Base-by-base conservation (phyloP, 2,329 filamentous ascomycete genomes). In the Ophiosphaerella korrae region DNA sequence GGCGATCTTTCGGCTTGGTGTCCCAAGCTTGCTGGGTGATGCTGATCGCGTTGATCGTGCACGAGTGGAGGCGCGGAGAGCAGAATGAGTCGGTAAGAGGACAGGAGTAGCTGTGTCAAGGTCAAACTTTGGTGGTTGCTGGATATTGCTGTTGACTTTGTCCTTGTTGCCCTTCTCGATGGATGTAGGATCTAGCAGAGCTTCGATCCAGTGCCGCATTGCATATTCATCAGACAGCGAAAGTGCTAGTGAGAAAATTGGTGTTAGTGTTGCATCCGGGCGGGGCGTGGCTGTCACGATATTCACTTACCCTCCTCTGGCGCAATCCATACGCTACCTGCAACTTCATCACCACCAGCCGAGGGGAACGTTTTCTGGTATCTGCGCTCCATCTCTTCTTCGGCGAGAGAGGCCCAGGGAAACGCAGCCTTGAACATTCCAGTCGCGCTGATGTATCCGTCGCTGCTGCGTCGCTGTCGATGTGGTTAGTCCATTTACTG, bases 241-340 rank as follows among this genome's bases (percentile, higher is more conserved):
- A 38, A 99, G 82, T 32, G 94, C 94, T 84, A 85, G 77, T 55
- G 41, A n/a, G 37, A 7, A 11, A 51, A 23, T 40, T 50, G 65
- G 39, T 63, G 50, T 69, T 40, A 70, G 62, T 44, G 36, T 18
- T 16, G 18, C 39, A 40, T 43, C 32, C 34, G 36, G n/a, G 32
- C 31, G 33, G 26, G 7, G 24, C 21, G 5, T 26, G n/a, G n/a
- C 9, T 6, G 36, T 39, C 32, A 24, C 9, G 36, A 36, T 31
- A 37, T 41, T 35, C 26, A 67, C 68, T 51, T 78, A 88, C 85
- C 85, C 71, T 84, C 78, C 59, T 88, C 82, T 5, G 93, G 92
- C 40, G 91, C 86, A 43, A 97, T 92, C 94, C 94, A 99, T 45
- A 99, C 86, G 74, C 97, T 99, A 39, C 94, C 94, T 23, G 94